Percentiles rank a stretch among this genome's conserved stretches.
These are phyloP conservation scores for Aureobasidium musti DNA, from an alignment of 2,329 filamentous ascomycete species.

Conservation along the genomic window DNA sequence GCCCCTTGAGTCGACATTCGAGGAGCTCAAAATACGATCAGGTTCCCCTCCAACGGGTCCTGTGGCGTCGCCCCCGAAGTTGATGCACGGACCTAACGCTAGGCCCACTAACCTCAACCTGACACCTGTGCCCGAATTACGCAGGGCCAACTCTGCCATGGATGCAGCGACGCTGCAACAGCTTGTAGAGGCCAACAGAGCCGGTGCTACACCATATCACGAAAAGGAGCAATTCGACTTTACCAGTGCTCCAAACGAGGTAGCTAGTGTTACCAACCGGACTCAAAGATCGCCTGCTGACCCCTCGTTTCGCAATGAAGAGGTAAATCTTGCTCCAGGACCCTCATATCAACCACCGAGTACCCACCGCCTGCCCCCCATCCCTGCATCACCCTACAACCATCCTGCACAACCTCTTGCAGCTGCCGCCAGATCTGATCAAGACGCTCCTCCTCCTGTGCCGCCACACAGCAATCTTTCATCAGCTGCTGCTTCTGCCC, in stretches of 20 bases:
- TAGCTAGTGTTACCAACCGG: conserved; percentile 46
- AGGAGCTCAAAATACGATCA: conserved; percentile 51
- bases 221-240: conserved; percentile 40
- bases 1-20: conserved; percentile 46
- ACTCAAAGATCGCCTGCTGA: conserved; percentile 54
- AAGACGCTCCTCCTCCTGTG: conserved; percentile 36
- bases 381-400: conserved; percentile 49
- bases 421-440: background rate
- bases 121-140: conserved; percentile 65
- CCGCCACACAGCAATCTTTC: conserved; percentile 35
- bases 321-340: conserved; percentile 32
- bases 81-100: conserved; percentile 72
- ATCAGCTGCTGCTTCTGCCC: background rate
- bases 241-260: conserved; percentile 36
- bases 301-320: conserved; percentile 57
- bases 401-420: conserved; percentile 39
- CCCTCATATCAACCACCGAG: conserved; percentile 32
- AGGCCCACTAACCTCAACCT: conserved; percentile 69
- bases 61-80: conserved; percentile 75
- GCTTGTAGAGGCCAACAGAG: conserved; percentile 64
- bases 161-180: conserved; percentile 80
- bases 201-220: conserved; percentile 33
- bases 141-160: conserved; percentile 79
- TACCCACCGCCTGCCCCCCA: conserved; percentile 46
- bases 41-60: conserved; percentile 63